Evolutionary conservation across 768 basidiomycete species (phyloP).

Genomic region (Pleurotus sapidus): DNA sequence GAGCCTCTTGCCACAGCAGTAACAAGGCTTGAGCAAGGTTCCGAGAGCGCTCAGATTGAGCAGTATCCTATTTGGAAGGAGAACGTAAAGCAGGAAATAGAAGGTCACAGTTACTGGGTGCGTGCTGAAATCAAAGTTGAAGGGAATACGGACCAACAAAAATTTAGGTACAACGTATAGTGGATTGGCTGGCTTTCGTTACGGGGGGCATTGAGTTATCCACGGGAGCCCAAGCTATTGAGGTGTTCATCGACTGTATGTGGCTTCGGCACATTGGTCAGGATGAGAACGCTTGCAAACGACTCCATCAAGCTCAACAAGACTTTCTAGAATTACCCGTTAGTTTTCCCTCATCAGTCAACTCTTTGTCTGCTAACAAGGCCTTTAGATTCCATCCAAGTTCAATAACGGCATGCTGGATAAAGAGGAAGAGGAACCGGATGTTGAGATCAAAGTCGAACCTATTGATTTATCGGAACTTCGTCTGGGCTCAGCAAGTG

Average conservation of each 20-base stretch:
- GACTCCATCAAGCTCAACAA: neutral
- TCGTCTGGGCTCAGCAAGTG: neutral
- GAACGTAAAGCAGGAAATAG: no score
- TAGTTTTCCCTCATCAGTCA: neutral
- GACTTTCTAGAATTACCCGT: neutral
- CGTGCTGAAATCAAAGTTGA: neutral
- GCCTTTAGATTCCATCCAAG: neutral
- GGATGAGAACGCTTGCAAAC: neutral
- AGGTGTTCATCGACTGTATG: neutral
- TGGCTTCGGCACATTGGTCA: neutral
- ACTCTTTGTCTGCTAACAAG: neutral
- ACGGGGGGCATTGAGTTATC: neutral
- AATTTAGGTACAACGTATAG: neutral
- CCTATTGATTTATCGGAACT: neutral
- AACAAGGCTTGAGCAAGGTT: no score
- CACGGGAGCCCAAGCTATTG: neutral
- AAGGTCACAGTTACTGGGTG: neutral
- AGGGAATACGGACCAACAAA: neutral
- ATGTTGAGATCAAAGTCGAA: neutral
- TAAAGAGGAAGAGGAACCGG: neutral
- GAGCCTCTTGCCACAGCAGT: no score
- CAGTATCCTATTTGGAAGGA: no score
- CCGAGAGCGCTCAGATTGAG: no score
- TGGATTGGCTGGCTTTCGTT: neutral
- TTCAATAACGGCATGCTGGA: neutral